A percentile compares a stretch with the other conserved stretches of the same genome.
Conservation (phyloP, 1,284 basidiomycete genomes). For the Grifola frondosa region DNA sequence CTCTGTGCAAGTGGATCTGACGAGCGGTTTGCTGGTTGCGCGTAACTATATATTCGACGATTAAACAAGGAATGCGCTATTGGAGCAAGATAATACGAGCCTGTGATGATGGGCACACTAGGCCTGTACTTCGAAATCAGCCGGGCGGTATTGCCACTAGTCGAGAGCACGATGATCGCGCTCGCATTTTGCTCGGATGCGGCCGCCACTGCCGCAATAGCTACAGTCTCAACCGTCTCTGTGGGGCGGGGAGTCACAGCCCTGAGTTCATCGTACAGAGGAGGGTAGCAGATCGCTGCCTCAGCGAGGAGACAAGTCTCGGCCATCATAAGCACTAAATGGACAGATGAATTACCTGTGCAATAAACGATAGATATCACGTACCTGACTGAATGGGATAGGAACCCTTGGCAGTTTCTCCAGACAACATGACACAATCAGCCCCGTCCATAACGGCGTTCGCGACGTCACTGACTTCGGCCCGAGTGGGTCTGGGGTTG, state of each 20-base stretch:
- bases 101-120: conserved; percentile 90
- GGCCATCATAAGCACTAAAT: conserved; percentile 93
- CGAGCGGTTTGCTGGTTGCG: conserved; percentile 95
- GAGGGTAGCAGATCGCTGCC: conserved; percentile 89
- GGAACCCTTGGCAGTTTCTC: conserved; percentile 94
- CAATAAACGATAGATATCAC: conserved; percentile 26
- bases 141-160: conserved; percentile 95
- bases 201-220: conserved; percentile 91
- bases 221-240: conserved; percentile 90
- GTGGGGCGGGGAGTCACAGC: conserved; percentile 82
- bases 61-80: neutral
- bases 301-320: conserved; percentile 96
- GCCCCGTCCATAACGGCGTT: conserved; percentile 97
- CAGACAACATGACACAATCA: conserved; percentile 98
- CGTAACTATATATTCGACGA: conserved; percentile 64
- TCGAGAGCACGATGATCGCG: conserved; percentile 96
- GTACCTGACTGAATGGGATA: conserved; percentile 92
- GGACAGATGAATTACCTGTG: conserved; percentile 11
- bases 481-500: conserved; percentile 96
- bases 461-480: conserved; percentile 96
- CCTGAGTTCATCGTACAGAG: conserved; percentile 88
- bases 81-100: conserved; percentile 38
- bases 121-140: conserved; percentile 98
- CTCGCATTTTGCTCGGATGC: conserved; percentile 92
- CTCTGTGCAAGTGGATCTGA: conserved; percentile 96